Conservation (phyloP, 345 rosid genomes). For the Zanthoxylum bungeanum region DNA sequence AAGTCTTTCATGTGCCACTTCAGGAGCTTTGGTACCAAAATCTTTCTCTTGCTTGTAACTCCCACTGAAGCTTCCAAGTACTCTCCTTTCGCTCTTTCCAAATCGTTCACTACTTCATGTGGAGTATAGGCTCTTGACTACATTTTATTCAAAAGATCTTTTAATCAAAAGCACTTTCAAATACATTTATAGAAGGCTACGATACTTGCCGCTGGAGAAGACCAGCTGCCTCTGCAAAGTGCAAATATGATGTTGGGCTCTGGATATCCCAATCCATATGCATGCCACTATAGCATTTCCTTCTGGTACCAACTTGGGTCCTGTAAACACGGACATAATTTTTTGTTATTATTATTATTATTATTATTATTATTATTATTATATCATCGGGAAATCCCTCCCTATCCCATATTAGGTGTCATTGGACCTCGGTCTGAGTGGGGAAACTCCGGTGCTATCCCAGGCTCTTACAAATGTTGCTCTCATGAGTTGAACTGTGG, state of each 20-base stretch:
- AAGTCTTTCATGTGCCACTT: slow-evolving; percentile 93
- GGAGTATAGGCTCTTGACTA: slow-evolving; percentile 82
- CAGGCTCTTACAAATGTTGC: too few relatives aligned
- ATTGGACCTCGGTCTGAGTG: too few relatives aligned
- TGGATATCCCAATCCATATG: slow-evolving; percentile 84
- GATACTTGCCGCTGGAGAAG: slow-evolving; percentile 85
- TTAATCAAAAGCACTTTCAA: neutral
- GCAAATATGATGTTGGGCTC: slow-evolving; percentile 89
- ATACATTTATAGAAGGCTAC: neutral
- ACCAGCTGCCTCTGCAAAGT: slow-evolving; percentile 89
- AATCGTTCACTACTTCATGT: slow-evolving; percentile 62
- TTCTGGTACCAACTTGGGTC: slow-evolving; percentile 67
- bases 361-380: too few relatives aligned
- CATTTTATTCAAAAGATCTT: slow-evolving; percentile 1
- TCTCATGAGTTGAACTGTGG: too few relatives aligned
- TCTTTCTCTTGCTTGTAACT: slow-evolving; percentile 75
- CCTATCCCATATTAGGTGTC: too few relatives aligned
- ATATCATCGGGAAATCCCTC: too few relatives aligned
- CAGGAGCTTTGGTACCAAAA: slow-evolving; percentile 73
- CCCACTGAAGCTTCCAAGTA: slow-evolving; percentile 79
- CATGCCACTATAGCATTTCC: slow-evolving; percentile 68
- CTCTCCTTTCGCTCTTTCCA: slow-evolving; percentile 73
- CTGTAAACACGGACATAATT: slow-evolving; percentile 29
- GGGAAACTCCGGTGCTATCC: too few relatives aligned
- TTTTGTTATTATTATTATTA: too few relatives aligned